Percentiles rank a stretch among this genome's conserved stretches.
These are phyloP conservation scores for Coemansia sp. DNA, from an alignment of 371 early-diverging fungal genomes.

Conservation along the genomic window DNA sequence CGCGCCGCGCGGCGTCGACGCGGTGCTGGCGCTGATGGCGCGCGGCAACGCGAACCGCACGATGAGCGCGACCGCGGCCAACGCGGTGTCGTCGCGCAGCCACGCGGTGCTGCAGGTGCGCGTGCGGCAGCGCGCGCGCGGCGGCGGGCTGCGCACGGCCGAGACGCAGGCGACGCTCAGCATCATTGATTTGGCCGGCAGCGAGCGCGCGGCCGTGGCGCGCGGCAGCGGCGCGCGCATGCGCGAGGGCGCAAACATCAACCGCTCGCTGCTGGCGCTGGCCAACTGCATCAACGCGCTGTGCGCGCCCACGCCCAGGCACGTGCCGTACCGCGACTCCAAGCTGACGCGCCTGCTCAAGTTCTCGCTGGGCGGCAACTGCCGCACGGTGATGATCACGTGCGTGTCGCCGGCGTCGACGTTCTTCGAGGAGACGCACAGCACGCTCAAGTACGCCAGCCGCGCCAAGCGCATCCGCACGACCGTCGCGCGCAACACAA, in stretches of 20 bases:
- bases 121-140: conserved; percentile 66
- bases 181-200: conserved; percentile 91
- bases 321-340: conserved; percentile 84
- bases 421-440: conserved; percentile 81
- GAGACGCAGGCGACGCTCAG: conserved; percentile 67
- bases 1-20: conserved; percentile 54
- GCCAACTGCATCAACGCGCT: conserved; percentile 94
- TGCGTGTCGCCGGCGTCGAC: conserved; percentile 71
- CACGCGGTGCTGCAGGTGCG: conserved; percentile 94
- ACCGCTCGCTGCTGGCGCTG: conserved; percentile 81
- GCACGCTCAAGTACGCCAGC: conserved; percentile 88
- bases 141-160: conserved; percentile 72
- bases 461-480: conserved; percentile 78
- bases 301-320: conserved; percentile 64
- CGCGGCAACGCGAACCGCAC: conserved; percentile 79
- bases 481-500: conserved; percentile 57
- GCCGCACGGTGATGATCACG: conserved; percentile 85
- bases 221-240: conserved; percentile 66
- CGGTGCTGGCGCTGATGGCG: conserved; percentile 57
- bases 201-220: conserved; percentile 75
- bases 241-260: conserved; percentile 89
- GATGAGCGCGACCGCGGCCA: conserved; percentile 89
- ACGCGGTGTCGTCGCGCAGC: conserved; percentile 58
- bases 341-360: conserved; percentile 87
- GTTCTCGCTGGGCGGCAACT: conserved; percentile 77